Evolutionary conservation across 1,139 yeast genomes (phyloP).

Genomic region (Candida sojae): DNA sequence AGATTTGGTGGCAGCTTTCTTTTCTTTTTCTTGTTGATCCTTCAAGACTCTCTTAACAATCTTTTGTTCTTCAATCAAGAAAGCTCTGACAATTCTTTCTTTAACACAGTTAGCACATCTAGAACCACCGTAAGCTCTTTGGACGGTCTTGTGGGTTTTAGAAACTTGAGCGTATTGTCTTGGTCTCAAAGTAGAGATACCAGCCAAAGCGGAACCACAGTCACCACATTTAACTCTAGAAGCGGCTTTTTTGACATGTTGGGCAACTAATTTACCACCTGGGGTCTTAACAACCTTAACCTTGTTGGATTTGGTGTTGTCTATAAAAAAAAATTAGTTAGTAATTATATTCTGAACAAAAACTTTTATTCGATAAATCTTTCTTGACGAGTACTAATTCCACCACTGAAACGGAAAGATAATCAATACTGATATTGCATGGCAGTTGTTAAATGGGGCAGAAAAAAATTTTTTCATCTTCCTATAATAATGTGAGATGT

Average conservation of each 20-base stretch:
- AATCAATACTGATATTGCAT: neutral
- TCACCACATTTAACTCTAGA: slow-evolving; percentile 99
- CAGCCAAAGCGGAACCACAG: slow-evolving; percentile 90
- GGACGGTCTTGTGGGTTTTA: slow-evolving; percentile 96
- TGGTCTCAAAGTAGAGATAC: slow-evolving; percentile 95
- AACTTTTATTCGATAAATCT: neutral
- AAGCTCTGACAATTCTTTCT: slow-evolving; percentile 98
- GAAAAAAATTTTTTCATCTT: neutral
- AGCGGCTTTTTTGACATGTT: slow-evolving; percentile 94
- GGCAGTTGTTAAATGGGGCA: neutral
- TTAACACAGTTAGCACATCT: slow-evolving; percentile 98
- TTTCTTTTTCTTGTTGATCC: slow-evolving; percentile 89
- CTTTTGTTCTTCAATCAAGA: slow-evolving; percentile 99
- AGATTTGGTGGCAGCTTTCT: slow-evolving; percentile 54
- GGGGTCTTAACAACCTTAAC: slow-evolving; percentile 99
- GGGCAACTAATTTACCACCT: slow-evolving; percentile 98
- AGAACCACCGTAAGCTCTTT: slow-evolving; percentile 99
- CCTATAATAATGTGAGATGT: neutral
- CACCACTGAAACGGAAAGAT: neutral
- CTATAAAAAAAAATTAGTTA: slow-evolving; percentile 43
- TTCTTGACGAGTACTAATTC: neutral
- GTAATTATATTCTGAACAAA: slow-evolving; percentile 22
- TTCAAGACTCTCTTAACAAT: slow-evolving; percentile 98
- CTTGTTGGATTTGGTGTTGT: slow-evolving; percentile 99
- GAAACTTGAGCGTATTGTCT: slow-evolving; percentile 94